These are phyloP conservation scores for Aureobasidium sp. DNA, from an alignment of 2,329 filamentous ascomycete genomes.

Conservation along the genomic window DNA sequence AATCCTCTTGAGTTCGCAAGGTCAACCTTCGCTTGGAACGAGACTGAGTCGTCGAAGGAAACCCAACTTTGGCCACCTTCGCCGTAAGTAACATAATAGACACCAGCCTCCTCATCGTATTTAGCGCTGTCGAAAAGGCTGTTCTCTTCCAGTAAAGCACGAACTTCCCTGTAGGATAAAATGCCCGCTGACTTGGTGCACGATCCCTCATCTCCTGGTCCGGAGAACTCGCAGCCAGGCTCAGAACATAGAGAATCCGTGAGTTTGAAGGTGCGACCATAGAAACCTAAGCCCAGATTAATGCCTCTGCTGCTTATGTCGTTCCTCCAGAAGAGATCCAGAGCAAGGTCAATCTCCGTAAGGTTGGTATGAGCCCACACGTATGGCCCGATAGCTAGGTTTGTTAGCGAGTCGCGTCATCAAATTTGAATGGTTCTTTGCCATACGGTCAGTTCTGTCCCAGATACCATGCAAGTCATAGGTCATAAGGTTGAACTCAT, in stretches of 20 bases:
- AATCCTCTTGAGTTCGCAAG: neutral
- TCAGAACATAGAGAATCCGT: too few species aligned
- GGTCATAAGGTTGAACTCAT: constrained; percentile 32
- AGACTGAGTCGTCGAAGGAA: neutral
- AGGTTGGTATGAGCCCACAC: constrained; percentile 36
- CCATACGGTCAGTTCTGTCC: too few species aligned
- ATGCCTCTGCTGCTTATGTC: constrained; percentile 34
- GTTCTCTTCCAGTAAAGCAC: too few species aligned
- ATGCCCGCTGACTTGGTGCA: too few species aligned
- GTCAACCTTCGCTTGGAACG: neutral
- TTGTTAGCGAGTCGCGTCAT: too few species aligned
- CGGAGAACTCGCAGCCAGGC: too few species aligned
- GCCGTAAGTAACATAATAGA: neutral
- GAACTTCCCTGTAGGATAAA: constrained; percentile 19
- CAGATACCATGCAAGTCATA: constrained; percentile 40
- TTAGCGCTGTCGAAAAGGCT: neutral
- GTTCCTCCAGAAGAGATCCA: constrained; percentile 41
- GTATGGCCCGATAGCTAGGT: too few species aligned
- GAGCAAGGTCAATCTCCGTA: constrained; percentile 34
- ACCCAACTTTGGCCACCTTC: neutral
- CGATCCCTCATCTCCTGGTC: too few species aligned
- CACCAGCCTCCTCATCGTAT: neutral
- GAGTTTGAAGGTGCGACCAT: too few species aligned
- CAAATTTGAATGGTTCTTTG: too few species aligned
- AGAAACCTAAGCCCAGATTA: constrained; percentile 38